A percentile compares a stretch with the other conserved stretches of the same genome.
Evolutionary conservation across 2,329 filamentous ascomycete species (phyloP).

Genomic region (Aspergillus jensenii): DNA sequence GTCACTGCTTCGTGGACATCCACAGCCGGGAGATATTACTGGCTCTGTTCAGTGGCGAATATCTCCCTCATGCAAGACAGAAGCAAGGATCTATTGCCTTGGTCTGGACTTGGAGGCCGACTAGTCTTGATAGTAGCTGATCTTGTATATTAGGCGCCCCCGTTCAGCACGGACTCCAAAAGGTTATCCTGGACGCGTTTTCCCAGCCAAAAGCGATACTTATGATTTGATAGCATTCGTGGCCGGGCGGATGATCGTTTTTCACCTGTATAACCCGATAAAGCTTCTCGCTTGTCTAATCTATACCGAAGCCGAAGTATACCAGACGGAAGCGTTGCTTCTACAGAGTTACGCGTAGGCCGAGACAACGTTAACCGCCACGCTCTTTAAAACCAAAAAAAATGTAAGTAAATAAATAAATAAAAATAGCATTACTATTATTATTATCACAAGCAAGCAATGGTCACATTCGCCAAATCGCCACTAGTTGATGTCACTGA

Average conservation of each 20-base stretch:
- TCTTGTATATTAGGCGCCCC: neutral
- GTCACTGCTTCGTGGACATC: neutral
- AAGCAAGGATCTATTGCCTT: constrained; percentile 4
- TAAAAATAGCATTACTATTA: neutral
- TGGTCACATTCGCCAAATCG: neutral
- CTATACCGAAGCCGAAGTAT: neutral
- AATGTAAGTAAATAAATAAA: no score
- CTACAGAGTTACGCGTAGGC: neutral
- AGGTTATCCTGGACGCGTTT: neutral
- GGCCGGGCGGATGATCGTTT: neutral
- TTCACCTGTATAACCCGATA: constrained; percentile 12
- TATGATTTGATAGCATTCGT: constrained; percentile 1
- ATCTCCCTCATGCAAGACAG: constrained; percentile 2
- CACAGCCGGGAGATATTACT: neutral
- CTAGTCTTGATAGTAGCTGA: neutral
- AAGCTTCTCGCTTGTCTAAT: constrained; percentile 6
- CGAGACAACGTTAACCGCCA: no score
- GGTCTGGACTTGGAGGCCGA: neutral
- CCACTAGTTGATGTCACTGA: neutral
- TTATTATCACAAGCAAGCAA: neutral
- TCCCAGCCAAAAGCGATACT: neutral
- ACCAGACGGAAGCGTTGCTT: neutral
- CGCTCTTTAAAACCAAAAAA: no score
- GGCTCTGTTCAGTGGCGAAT: neutral
- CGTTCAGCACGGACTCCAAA: neutral